These are phyloP conservation scores for Pseudohalonectria lignicola DNA, from an alignment of 2,329 filamentous ascomycete species.

Conservation along the genomic window DNA sequence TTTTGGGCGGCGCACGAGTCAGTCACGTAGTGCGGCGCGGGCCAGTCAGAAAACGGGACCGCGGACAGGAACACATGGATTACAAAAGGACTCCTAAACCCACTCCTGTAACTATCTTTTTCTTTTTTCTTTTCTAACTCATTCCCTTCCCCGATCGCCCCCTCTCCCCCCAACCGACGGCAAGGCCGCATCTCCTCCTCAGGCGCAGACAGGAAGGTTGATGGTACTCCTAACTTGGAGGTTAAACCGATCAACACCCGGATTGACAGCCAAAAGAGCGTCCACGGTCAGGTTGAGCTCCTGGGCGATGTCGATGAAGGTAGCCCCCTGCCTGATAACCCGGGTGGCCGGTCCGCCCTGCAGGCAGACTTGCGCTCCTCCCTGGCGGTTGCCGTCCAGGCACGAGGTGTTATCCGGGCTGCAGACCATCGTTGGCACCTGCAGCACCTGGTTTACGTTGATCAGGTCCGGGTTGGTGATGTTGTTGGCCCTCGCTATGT, in stretches of 20 bases:
- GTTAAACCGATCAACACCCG: not conserved
- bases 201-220: slow-evolving; percentile 1
- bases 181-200: too few species aligned
- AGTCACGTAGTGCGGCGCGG: too few species aligned
- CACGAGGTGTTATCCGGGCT: slow-evolving; percentile 1
- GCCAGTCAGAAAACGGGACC: too few species aligned
- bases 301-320: slow-evolving; percentile 1
- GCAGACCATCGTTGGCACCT: not conserved
- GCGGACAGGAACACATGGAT: too few species aligned
- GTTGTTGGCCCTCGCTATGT: slow-evolving; percentile 1
- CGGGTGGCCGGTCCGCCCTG: not conserved
- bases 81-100: too few species aligned
- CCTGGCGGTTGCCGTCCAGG: not conserved
- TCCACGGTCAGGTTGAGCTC: not conserved
- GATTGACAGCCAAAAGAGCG: not conserved
- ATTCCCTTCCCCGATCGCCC: too few species aligned
- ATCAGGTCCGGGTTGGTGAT: not conserved
- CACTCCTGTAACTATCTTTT: too few species aligned
- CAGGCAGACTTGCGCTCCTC: not conserved
- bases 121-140: too few species aligned
- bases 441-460: not conserved
- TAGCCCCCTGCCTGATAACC: slow-evolving; percentile 1
- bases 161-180: too few species aligned
- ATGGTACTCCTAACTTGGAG: not conserved
- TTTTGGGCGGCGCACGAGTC: too few species aligned